A percentile compares a stretch with the other conserved stretches of the same genome.
These are phyloP conservation scores for Cinchona pubescens DNA, from an alignment of 257 asterid species.

Conservation along the genomic window DNA sequence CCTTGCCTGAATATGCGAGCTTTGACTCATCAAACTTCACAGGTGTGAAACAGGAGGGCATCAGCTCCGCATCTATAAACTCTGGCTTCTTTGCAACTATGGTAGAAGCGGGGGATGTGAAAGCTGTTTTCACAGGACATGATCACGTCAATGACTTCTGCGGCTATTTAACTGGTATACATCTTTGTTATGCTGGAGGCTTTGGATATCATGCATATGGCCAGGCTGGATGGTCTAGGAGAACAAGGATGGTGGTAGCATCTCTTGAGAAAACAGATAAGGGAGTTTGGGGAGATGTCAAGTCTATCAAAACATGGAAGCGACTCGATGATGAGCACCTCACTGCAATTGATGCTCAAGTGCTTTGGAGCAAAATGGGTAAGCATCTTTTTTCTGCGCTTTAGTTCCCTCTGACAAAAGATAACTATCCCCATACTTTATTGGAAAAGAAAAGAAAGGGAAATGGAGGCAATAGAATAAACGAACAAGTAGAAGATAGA, in stretches of 20 bases:
- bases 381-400: slow-evolving; percentile 23
- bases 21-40: slow-evolving; percentile 77
- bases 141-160: slow-evolving; percentile 95
- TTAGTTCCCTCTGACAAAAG: neutral
- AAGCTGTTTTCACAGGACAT: slow-evolving; percentile 89
- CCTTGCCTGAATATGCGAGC: slow-evolving; percentile 78
- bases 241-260: slow-evolving; percentile 88
- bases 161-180: slow-evolving; percentile 61
- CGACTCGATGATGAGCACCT: slow-evolving; percentile 69
- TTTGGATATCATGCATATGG: slow-evolving; percentile 97
- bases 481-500: neutral
- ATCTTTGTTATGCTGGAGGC: slow-evolving; percentile 93
- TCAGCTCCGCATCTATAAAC: slow-evolving; percentile 77
- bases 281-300: slow-evolving; percentile 76
- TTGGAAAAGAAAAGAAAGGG: neutral
- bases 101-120: slow-evolving; percentile 85
- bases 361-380: slow-evolving; percentile 75
- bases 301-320: slow-evolving; percentile 86
- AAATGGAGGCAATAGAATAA: too few species aligned
- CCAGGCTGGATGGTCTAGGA: slow-evolving; percentile 87
- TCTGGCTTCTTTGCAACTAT: slow-evolving; percentile 85
- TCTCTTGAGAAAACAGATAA: slow-evolving; percentile 64
- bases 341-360: slow-evolving; percentile 62
- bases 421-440: slow-evolving; percentile 3
- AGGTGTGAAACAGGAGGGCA: slow-evolving; percentile 79